phyloP scores from a whole-genome alignment of 192 early-diverging fungal species.

The Rhizophagus prolifer region DNA sequence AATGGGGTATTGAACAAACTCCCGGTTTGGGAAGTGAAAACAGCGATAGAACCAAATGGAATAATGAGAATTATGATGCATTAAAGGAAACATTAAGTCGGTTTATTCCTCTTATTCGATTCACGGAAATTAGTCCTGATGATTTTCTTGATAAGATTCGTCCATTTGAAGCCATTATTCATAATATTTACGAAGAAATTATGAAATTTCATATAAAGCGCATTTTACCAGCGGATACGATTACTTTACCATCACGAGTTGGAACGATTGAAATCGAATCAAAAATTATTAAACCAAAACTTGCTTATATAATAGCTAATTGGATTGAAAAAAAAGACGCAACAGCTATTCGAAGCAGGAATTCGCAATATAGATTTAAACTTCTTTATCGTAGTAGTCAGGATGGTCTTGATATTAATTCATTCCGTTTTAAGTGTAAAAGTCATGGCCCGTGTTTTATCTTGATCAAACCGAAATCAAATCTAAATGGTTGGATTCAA shows the following conservation, averaged over 20 bases:
- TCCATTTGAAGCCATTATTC: not conserved
- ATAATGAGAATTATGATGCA: not conserved
- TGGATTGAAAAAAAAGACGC: constrained; percentile 11
- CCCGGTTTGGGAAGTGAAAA: not conserved
- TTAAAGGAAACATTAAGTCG: not conserved
- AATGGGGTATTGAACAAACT: too few relatives aligned
- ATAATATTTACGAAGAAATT: not conserved
- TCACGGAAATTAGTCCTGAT: not conserved
- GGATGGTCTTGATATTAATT: not conserved
- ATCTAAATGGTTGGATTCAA: too few relatives aligned
- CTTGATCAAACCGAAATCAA: too few relatives aligned
- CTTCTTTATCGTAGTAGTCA: constrained; percentile 3
- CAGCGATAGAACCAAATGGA: constrained; percentile 3
- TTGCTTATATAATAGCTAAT: not conserved
- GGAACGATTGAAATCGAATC: not conserved
- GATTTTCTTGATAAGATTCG: not conserved
- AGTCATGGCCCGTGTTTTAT: too few relatives aligned
- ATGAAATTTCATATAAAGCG: not conserved
- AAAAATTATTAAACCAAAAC: constrained; percentile 1
- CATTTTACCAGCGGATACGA: too few relatives aligned
- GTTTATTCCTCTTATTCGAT: constrained; percentile 14
- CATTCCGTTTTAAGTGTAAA: too few relatives aligned
- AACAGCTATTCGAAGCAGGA: not conserved
- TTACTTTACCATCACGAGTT: not conserved
- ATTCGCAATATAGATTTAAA: not conserved